Conservation (phyloP, 1,284 basidiomycete genomes). For the Ceratobasidium sp. region DNA sequence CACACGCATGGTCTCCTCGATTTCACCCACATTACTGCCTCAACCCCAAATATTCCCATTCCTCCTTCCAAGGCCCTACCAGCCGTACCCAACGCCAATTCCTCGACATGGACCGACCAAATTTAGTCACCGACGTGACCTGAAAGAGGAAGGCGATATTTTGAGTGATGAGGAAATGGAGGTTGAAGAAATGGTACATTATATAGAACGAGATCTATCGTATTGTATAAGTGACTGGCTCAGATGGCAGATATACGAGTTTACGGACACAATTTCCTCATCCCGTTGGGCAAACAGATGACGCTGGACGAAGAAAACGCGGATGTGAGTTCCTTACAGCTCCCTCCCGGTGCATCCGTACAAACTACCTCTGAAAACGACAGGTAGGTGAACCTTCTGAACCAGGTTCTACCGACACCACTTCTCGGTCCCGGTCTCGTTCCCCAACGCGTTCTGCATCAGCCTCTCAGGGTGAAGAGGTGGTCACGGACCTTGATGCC, state of each 20-base stretch:
- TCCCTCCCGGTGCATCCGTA: neutral
- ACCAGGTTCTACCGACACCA: conserved; percentile 27
- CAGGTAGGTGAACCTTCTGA: conserved; percentile 42
- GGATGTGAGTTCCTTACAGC: conserved; percentile 65
- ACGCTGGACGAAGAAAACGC: conserved; percentile 86
- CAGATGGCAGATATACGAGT: conserved; percentile 35
- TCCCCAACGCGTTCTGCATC: conserved; percentile 53
- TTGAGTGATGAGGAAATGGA: conserved; percentile 87
- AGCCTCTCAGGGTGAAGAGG: conserved; percentile 54
- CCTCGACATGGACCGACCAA: conserved; percentile 55
- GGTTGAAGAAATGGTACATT: conserved; percentile 73
- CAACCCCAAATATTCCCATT: conserved; percentile 70
- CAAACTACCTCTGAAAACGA: neutral
- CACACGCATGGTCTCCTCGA: conserved; percentile 35
- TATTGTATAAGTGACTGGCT: neutral
- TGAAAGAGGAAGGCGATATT: conserved; percentile 84
- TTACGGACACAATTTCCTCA: conserved; percentile 71
- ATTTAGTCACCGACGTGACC: conserved; percentile 72
- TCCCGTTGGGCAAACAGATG: conserved; percentile 76
- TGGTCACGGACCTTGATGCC: conserved; percentile 48
- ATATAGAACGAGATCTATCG: neutral
- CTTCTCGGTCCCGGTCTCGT: conserved; percentile 31
- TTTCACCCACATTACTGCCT: conserved; percentile 72
- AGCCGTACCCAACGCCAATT: conserved; percentile 73
- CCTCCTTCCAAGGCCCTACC: conserved; percentile 73